A percentile compares a stretch with the other conserved stretches of the same genome.
Conservation (phyloP, 2,329 filamentous ascomycete species). For the Cladorrhinum sp. region DNA sequence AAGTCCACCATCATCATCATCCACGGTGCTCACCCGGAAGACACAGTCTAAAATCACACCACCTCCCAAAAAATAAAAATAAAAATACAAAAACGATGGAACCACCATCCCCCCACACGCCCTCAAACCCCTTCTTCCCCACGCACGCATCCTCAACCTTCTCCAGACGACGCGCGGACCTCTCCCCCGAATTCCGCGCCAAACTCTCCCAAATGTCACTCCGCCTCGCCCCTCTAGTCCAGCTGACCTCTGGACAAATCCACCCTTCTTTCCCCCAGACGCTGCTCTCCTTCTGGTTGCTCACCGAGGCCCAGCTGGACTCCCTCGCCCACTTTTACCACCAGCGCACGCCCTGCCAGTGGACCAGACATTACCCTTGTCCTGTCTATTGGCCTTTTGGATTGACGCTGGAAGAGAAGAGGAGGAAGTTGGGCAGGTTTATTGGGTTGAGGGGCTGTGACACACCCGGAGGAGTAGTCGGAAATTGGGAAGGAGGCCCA, state of each 20-base stretch:
- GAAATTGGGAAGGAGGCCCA: neutral
- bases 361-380: conserved; percentile 61
- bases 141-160: conserved; percentile 22
- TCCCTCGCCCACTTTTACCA: conserved; percentile 69
- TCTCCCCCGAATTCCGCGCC: conserved; percentile 51
- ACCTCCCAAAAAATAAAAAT: neutral
- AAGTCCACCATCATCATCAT: too few relatives aligned
- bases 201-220: conserved; percentile 67
- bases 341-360: conserved; percentile 58
- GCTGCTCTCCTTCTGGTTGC: conserved; percentile 69
- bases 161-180: conserved; percentile 38
- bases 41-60: neutral
- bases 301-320: conserved; percentile 69
- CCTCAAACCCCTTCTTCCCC: neutral
- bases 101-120: conserved; percentile 11
- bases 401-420: conserved; percentile 62
- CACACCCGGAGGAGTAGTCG: conserved; percentile 29
- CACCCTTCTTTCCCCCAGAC: conserved; percentile 65
- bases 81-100: conserved; percentile 14
- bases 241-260: conserved; percentile 58
- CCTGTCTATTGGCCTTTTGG: conserved; percentile 60
- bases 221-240: conserved; percentile 63
- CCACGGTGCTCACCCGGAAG: too few relatives aligned
- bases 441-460: conserved; percentile 65
- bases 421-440: conserved; percentile 68